Conservation (phyloP, 2,329 filamentous ascomycete species). For the Raffaelea arxii region DNA sequence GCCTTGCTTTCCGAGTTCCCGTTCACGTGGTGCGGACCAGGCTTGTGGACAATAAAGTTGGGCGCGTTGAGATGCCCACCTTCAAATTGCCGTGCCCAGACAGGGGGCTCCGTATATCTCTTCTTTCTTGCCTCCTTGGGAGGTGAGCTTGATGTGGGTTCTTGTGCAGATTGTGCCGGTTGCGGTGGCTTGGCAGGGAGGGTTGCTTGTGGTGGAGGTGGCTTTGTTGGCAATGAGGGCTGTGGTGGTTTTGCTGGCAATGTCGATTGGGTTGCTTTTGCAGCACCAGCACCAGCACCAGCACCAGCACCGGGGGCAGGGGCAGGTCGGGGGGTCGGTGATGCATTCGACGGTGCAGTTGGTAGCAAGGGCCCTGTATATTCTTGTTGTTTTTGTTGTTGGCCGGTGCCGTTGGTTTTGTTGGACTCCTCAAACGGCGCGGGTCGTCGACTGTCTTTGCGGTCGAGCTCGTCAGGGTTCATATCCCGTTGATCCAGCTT, state of each 20-base stretch:
- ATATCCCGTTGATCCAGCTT: constrained; percentile 39
- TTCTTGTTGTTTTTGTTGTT: background rate
- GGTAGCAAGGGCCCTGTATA: no score
- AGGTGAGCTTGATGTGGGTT: no score
- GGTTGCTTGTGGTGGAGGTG: no score
- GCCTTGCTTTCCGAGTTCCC: constrained; percentile 19
- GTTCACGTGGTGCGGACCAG: constrained; percentile 24
- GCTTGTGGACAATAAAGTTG: constrained; percentile 37
- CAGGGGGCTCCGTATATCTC: constrained; percentile 27
- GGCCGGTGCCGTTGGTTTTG: constrained; percentile 19
- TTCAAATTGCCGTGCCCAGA: constrained; percentile 37
- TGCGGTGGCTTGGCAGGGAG: no score
- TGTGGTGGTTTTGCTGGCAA: no score
- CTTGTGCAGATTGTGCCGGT: no score
- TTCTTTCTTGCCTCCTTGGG: constrained; percentile 26
- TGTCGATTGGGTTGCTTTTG: no score
- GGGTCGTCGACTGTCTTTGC: constrained; percentile 32
- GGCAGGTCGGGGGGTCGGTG: background rate
- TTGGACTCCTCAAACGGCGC: constrained; percentile 38
- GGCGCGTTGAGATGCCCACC: constrained; percentile 27
- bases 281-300: no score
- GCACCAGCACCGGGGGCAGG: no score
- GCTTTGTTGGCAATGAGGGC: no score
- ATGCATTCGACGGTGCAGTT: background rate
- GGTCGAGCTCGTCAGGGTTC: constrained; percentile 41